Evolutionary conservation across 768 basidiomycete genomes (phyloP), one percentile per base, ranked within the genome.

Genomic region (Suillus fuscotomentosus): DNA sequence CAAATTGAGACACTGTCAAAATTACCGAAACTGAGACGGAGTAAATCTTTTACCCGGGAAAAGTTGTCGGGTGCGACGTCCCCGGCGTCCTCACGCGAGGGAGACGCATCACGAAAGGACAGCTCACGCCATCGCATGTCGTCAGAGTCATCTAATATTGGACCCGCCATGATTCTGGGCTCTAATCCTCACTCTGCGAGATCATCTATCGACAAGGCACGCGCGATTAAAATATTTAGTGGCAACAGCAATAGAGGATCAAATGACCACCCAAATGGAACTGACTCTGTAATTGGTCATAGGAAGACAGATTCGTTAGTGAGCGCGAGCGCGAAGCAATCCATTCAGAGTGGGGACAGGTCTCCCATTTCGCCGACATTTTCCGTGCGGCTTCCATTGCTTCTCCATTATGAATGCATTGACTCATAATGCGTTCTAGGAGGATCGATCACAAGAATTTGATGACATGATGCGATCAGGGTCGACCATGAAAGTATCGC

Each of bases 401-500:
- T 39, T 51, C 47, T 59, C 41, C 17, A 42, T 59, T 59, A 59
- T 59, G 41, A 31, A 60, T 31, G 31, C 24, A 20, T n/a, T 62
- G 31, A 59, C 50, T 39, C 61, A 62, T 41, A 62, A 62, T 66
- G 27, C 20, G 42, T 65, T 62, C 60, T 70, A 91, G 86, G 85
- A 87, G 72, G 84, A 72, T 74, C 84, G 75, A 70, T 81, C 86
- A 63, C 88, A 91, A 67, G 92, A 97, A 74, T 98, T 99, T 75
- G 96, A 99, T 76, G 88, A 94, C 75, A 81, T 98, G 76, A 90
- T 99, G 88, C 87, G 86, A 60, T 94, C 92, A 64, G 86, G 90
- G 65, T 83, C 90, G 64, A 98, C 96, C 22, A 92, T 97, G 91
- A 97, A 94, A 74, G 89, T 99, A 70, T 97, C 95, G 48, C 83